Evolutionary conservation across 2,329 filamentous ascomycete genomes (phyloP), one percentile per base, ranked within the genome.

Genomic region (Thermoascus crustaceus): DNA sequence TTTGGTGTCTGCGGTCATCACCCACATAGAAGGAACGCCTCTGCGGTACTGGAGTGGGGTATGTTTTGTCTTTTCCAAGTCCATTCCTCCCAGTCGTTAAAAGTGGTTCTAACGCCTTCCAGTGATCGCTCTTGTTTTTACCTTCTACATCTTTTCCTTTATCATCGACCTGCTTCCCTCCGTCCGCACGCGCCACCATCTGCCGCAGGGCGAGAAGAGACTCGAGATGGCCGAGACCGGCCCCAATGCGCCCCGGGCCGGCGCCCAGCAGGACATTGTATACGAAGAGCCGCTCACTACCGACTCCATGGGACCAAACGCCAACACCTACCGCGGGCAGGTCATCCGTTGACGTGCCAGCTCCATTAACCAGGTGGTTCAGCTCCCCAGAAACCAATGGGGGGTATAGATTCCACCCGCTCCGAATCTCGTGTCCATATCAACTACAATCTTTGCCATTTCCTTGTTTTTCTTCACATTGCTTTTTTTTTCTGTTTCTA

Each of bases 71-170:
- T n/a, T n/a, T n/a, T n/a, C n/a, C n/a, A n/a, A n/a, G n/a, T n/a
- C n/a, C n/a, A n/a, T n/a, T n/a, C n/a, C n/a, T n/a, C n/a, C n/a
- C n/a, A n/a, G n/a, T n/a, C n/a, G n/a, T n/a, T n/a, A n/a, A n/a
- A n/a, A n/a, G n/a, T n/a, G n/a, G n/a, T 23, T 19, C 27, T 36
- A 18, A 31, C 8, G 10, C 14, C 23, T 6, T 41, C 18, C 36
- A 60, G 55, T 76, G 41, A 78, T 95, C 45, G 76, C 86, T 20
- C 78, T 94, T 53, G 71, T 94, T 54, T 95, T 88, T 65, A 85
- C 83, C 35, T 82, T 88, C 54, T 96, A 94, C 64, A 72, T 93
- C 42, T 73, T 89, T 43, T 86, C 82, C 42, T 96, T 94, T 68
- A 73, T 82, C 52, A 72, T 95, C 55, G 89, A 98, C 63, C 76